A percentile compares a stretch with the other conserved stretches of the same genome.
Conservation (phyloP, 163 green algal species). For the Scenedesmus sp. region DNA sequence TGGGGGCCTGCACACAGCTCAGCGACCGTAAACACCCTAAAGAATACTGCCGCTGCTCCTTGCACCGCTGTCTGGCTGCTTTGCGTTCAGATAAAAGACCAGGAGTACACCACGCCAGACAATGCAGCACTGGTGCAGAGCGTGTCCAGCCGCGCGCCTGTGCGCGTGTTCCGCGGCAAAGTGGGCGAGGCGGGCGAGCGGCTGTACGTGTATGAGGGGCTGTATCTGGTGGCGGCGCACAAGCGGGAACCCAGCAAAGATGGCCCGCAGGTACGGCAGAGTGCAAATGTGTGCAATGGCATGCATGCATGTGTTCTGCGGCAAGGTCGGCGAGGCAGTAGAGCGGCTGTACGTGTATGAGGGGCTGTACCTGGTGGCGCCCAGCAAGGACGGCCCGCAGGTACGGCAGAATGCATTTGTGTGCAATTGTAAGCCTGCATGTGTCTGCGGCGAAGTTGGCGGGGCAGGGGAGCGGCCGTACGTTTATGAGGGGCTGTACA, state of each 20-base stretch:
- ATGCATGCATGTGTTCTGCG: neutral
- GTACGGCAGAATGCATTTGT: neutral
- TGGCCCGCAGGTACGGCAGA: slow-evolving; percentile 55
- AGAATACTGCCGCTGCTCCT: neutral
- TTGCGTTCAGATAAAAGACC: slow-evolving; percentile 49
- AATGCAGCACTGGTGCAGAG: slow-evolving; percentile 61
- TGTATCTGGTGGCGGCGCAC: slow-evolving; percentile 62
- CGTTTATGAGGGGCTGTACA: slow-evolving; percentile 73
- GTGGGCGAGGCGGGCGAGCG: slow-evolving; percentile 22
- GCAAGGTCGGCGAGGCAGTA: too few relatives aligned
- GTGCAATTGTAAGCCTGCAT: too few relatives aligned
- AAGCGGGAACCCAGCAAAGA: slow-evolving; percentile 55
- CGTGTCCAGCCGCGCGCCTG: slow-evolving; percentile 52
- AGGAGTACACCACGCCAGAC: slow-evolving; percentile 18
- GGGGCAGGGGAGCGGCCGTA: slow-evolving; percentile 50
- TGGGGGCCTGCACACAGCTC: neutral
- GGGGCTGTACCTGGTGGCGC: slow-evolving; percentile 64
- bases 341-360: slow-evolving; percentile 67
- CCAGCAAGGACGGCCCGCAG: slow-evolving; percentile 55
- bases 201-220: slow-evolving; percentile 68
- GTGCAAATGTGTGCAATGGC: neutral
- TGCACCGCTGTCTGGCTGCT: neutral
- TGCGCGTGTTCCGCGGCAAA: slow-evolving; percentile 65
- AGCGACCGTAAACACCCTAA: too few relatives aligned
- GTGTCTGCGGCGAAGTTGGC: slow-evolving; percentile 52